Evolutionary conservation across 345 rosid genomes (phyloP), one percentile per base, ranked within the genome.

Genomic region (Clarkia xantiana): DNA sequence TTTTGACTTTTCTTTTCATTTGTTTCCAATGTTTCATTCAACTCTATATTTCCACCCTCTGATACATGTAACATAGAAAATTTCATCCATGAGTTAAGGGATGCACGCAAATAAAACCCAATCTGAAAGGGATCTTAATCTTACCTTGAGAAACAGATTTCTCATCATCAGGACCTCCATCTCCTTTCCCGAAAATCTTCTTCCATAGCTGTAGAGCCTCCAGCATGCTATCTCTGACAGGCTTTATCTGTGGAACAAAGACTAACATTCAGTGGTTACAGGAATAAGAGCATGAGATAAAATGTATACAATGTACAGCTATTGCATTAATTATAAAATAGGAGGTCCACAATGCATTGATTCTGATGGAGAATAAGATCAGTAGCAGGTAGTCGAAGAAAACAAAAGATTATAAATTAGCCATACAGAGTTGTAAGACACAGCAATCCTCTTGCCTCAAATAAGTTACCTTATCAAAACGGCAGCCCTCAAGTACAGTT

Each of bases 201-300:
- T 84, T 87, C 99, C 96, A 93, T 41, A 78, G 51, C 56, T 76
- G 94, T 80, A 87, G 53, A 41, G 99, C 95, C 73, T 93, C 99
- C 52, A 75, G 79, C 77, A 87, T 78, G 69, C 88, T 79, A 61
- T 93, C 99, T 68, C 99, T 86, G 18, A 67, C 96, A 25, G 96
- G 96, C 62, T 87, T 93, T 53, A 93, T 82, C 99, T 87, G 78
- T 56, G 54, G 36, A 55, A 49, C 11, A 9, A 14, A 14, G 17
- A 15, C 19, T 3, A 34, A 49, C 12, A 49, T 14, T n/a, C 53
- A 15, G 16, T 34, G 15, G 13, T 8, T 15, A 14, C 40, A 29
- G 53, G 38, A 29, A 29, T 29, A 29, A 29, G 6, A 29, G 36
- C 4, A 7, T 29, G 8, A 29, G 36, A 29, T 29, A 29, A 29